Conservation (phyloP, 2,329 filamentous ascomycete genomes). For the Phialophora tarda region DNA sequence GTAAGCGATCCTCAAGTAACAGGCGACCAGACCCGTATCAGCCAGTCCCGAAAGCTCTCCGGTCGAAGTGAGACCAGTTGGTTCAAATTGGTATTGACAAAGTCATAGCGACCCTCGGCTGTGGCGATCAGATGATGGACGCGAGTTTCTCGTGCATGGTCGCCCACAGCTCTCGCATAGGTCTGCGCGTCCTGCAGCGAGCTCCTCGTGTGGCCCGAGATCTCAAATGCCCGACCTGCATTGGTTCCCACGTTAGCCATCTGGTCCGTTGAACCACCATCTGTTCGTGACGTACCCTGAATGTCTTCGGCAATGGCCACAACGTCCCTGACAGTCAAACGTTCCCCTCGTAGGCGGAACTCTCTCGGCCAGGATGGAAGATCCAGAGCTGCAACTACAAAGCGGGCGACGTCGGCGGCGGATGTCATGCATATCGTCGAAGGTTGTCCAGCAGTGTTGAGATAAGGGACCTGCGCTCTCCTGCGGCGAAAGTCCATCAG, state of each 20-base stretch:
- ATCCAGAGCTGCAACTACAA: constrained; percentile 69
- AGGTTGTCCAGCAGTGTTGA: constrained; percentile 56
- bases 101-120: constrained; percentile 70
- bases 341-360: constrained; percentile 71
- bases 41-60: constrained; percentile 61
- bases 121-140: constrained; percentile 70
- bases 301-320: constrained; percentile 61
- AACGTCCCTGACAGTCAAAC: constrained; percentile 65
- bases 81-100: constrained; percentile 66
- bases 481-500: constrained; percentile 66
- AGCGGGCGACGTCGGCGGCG: constrained; percentile 71
- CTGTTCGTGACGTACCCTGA: constrained; percentile 44
- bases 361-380: constrained; percentile 70
- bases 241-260: constrained; percentile 14
- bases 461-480: constrained; percentile 65
- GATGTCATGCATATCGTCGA: constrained; percentile 71
- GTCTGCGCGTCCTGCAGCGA: constrained; percentile 40
- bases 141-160: constrained; percentile 47
- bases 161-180: constrained; percentile 43
- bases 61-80: constrained; percentile 56
- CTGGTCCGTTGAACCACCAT: neutral
- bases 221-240: constrained; percentile 40
- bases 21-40: constrained; percentile 55
- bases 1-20: constrained; percentile 7
- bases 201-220: constrained; percentile 39